phyloP scores from a whole-genome alignment of 2,329 filamentous ascomycete genomes.

The Beauveria sp. region DNA sequence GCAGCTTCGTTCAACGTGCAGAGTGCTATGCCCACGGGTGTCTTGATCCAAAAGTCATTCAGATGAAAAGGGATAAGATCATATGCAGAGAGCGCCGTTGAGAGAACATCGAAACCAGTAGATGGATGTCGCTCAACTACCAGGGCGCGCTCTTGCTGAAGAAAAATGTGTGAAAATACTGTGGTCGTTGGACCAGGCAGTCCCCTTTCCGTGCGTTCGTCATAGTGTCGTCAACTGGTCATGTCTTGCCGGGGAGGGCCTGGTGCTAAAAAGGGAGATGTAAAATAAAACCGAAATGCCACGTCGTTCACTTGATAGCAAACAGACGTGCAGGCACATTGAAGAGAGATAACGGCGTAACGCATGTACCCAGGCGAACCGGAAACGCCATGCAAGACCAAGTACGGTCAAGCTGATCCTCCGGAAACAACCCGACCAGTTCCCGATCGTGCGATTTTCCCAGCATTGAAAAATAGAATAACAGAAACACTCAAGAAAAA shows the following conservation, averaged over 20 bases:
- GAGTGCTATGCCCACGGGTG: slow-evolving; percentile 22
- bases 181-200: slow-evolving; percentile 14
- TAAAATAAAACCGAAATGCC: slow-evolving; percentile 6
- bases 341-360: slow-evolving; percentile 18
- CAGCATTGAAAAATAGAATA: slow-evolving; percentile 22
- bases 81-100: slow-evolving; percentile 20
- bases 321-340: slow-evolving; percentile 8
- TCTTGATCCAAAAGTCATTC: slow-evolving; percentile 22
- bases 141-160: slow-evolving; percentile 24
- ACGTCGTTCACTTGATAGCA: background rate
- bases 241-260: slow-evolving; percentile 5
- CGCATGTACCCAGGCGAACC: slow-evolving; percentile 22
- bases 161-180: slow-evolving; percentile 15
- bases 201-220: slow-evolving; percentile 9
- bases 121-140: slow-evolving; percentile 16
- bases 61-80: slow-evolving; percentile 14
- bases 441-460: slow-evolving; percentile 21
- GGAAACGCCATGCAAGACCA: slow-evolving; percentile 23
- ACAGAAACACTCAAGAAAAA: slow-evolving; percentile 21
- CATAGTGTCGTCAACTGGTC: slow-evolving; percentile 7
- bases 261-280: slow-evolving; percentile 8
- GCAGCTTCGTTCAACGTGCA: slow-evolving; percentile 25
- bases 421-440: slow-evolving; percentile 14
- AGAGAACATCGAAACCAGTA: slow-evolving; percentile 19
- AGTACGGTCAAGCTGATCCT: slow-evolving; percentile 11